A percentile compares a stretch with the other conserved stretches of the same genome.
Evolutionary conservation across 495 filamentous ascomycete genomes (phyloP).

Genomic region (Neurospora sp.): DNA sequence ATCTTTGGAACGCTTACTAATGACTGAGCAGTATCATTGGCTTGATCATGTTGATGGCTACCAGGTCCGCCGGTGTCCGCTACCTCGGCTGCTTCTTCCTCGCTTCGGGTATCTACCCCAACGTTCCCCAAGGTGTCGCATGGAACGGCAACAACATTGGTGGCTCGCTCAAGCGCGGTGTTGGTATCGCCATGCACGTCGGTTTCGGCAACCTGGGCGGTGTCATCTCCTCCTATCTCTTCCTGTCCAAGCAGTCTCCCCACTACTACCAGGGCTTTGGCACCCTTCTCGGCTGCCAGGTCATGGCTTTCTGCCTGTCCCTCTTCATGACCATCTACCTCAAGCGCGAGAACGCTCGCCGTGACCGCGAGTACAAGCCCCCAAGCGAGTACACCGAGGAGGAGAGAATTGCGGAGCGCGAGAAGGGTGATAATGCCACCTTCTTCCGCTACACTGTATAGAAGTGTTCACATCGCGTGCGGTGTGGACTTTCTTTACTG

Average conservation of each 20-base stretch:
- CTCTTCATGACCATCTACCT: slow-evolving; percentile 50
- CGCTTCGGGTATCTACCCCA: slow-evolving; percentile 59
- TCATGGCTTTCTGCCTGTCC: slow-evolving; percentile 38
- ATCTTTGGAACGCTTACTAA: not conserved
- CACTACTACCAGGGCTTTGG: slow-evolving; percentile 52
- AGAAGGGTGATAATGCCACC: slow-evolving; percentile 40
- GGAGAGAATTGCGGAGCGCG: slow-evolving; percentile 32
- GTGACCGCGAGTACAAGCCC: slow-evolving; percentile 36
- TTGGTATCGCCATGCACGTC: slow-evolving; percentile 76
- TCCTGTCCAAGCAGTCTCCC: slow-evolving; percentile 47
- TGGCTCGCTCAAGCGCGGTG: slow-evolving; percentile 67
- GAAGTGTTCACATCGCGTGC: not conserved
- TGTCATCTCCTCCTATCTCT: slow-evolving; percentile 60
- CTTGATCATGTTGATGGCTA: slow-evolving; percentile 53
- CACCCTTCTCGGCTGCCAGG: slow-evolving; percentile 33
- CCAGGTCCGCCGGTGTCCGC: slow-evolving; percentile 45
- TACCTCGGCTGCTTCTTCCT: slow-evolving; percentile 66
- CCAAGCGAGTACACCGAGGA: slow-evolving; percentile 38
- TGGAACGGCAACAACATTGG: slow-evolving; percentile 81
- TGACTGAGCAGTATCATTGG: slow-evolving; percentile 44
- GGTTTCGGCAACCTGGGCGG: slow-evolving; percentile 69
- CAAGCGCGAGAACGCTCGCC: slow-evolving; percentile 45
- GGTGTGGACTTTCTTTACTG: not conserved
- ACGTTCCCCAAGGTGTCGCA: slow-evolving; percentile 59
- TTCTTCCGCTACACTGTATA: slow-evolving; percentile 47